Evolutionary conservation across 192 early-diverging fungal species (phyloP).

Genomic region (Umbelopsis sp.): DNA sequence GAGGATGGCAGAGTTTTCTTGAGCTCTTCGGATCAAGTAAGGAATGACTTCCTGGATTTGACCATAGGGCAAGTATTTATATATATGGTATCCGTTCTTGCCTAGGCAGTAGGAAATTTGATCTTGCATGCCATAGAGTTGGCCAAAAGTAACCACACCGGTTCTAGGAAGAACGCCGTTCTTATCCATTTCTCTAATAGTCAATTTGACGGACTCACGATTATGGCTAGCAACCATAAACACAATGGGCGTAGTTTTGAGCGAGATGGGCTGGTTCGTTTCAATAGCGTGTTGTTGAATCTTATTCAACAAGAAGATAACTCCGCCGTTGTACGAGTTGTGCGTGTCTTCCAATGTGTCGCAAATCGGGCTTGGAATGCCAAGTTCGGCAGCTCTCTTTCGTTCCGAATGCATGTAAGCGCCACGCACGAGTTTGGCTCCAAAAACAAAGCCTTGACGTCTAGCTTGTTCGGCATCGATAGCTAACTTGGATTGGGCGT

Average conservation of each 20-base stretch:
- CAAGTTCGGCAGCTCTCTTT: constrained; percentile 60
- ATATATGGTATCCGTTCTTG: constrained; percentile 72
- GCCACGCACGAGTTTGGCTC: constrained; percentile 72
- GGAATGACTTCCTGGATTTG: constrained; percentile 89
- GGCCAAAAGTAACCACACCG: constrained; percentile 85
- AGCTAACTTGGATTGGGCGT: constrained; percentile 62
- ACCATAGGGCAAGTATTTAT: constrained; percentile 95
- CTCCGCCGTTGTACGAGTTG: constrained; percentile 77
- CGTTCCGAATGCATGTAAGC: constrained; percentile 59
- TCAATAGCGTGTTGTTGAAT: constrained; percentile 46
- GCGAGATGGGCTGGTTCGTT: constrained; percentile 28
- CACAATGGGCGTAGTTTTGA: constrained; percentile 51
- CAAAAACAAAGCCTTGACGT: constrained; percentile 78
- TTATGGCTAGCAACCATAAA: constrained; percentile 95
- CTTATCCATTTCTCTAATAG: constrained; percentile 63
- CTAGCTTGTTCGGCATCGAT: constrained; percentile 69
- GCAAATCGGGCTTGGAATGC: constrained; percentile 82
- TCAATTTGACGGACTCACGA: constrained; percentile 69
- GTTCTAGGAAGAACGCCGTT: constrained; percentile 53
- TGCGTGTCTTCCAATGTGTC: constrained; percentile 81
- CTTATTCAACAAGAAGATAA: constrained; percentile 68
- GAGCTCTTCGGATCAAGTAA: constrained; percentile 89
- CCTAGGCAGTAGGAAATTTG: constrained; percentile 82
- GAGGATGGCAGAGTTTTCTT: constrained; percentile 89
- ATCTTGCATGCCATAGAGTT: constrained; percentile 96